phyloP scores from a whole-genome alignment of 192 early-diverging fungal species.

The Neocallimastix lanati region DNA sequence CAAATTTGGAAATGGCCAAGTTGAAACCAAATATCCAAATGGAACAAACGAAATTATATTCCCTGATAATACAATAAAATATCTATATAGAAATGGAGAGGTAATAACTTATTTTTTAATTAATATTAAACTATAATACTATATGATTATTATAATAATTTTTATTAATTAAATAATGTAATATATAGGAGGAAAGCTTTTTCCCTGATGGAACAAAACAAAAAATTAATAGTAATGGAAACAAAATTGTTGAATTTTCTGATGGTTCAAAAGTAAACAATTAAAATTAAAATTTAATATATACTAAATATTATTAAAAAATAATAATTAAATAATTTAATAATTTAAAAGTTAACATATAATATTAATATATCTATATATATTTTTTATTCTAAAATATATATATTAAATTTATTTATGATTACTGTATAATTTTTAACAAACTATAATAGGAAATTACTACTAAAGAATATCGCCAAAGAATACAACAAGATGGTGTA shows the following conservation, averaged over 20 bases:
- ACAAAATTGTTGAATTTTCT: conserved; percentile 1
- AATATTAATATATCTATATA: too few relatives aligned
- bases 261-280: conserved; percentile 1
- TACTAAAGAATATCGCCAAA: neutral
- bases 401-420: too few relatives aligned
- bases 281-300: too few relatives aligned
- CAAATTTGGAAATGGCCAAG: conserved; percentile 1
- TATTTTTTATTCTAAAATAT: too few relatives aligned
- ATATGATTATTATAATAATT: too few relatives aligned
- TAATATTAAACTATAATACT: too few relatives aligned
- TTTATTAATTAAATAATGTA: too few relatives aligned
- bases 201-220: conserved; percentile 1
- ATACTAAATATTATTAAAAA: too few relatives aligned
- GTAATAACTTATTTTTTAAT: too few relatives aligned
- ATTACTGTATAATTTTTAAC: too few relatives aligned
- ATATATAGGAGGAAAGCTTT: neutral
- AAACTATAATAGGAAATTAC: neutral
- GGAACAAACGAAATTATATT: conserved; percentile 2
- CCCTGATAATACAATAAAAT: neutral
- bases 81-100: conserved; percentile 1
- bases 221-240: neutral
- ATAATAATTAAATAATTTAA: too few relatives aligned
- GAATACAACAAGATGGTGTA: neutral
- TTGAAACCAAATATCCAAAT: neutral
- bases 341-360: too few relatives aligned